Evolutionary conservation across 1,284 basidiomycete genomes (phyloP).

Genomic region (Cryptococcus sp.): DNA sequence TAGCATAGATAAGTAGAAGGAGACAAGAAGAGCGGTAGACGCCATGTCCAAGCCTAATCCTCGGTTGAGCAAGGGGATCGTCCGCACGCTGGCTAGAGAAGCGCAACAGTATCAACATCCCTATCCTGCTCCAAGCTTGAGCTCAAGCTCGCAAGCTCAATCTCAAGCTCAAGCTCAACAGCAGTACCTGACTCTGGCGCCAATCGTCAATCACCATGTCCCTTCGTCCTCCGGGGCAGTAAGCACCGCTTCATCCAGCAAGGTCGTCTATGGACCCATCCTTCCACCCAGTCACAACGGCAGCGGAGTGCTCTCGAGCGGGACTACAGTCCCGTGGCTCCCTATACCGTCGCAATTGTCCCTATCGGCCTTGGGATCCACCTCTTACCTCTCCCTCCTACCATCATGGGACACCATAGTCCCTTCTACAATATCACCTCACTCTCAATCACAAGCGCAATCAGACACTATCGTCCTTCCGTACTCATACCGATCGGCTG

Average conservation of each 20-base stretch:
- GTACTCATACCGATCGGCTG: conserved; percentile 1
- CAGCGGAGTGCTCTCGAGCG: too few relatives aligned
- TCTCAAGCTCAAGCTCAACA: conserved; percentile 27
- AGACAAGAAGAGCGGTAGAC: background rate
- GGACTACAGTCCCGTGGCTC: conserved; percentile 1
- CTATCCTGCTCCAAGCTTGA: too few relatives aligned
- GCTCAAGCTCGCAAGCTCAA: conserved; percentile 24
- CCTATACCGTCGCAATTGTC: background rate
- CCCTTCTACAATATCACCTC: too few relatives aligned
- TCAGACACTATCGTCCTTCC: conserved; percentile 16
- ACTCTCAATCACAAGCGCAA: background rate
- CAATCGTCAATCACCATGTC: conserved; percentile 14
- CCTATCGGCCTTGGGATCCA: conserved; percentile 5
- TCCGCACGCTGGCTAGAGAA: conserved; percentile 32
- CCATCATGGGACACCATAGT: conserved; percentile 18
- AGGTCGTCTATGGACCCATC: background rate
- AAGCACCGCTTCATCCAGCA: background rate
- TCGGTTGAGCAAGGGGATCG: conserved; percentile 40
- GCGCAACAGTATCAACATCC: conserved; percentile 3
- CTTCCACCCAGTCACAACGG: too few relatives aligned
- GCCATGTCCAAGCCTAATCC: conserved; percentile 44
- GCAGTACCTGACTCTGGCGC: conserved; percentile 14
- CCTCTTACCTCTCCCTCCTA: conserved; percentile 13
- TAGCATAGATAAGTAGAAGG: too few relatives aligned
- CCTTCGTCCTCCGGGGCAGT: conserved; percentile 2